Evolutionary conservation across 1,284 basidiomycete species (phyloP).

Genomic region (Porodaedalea pini): DNA sequence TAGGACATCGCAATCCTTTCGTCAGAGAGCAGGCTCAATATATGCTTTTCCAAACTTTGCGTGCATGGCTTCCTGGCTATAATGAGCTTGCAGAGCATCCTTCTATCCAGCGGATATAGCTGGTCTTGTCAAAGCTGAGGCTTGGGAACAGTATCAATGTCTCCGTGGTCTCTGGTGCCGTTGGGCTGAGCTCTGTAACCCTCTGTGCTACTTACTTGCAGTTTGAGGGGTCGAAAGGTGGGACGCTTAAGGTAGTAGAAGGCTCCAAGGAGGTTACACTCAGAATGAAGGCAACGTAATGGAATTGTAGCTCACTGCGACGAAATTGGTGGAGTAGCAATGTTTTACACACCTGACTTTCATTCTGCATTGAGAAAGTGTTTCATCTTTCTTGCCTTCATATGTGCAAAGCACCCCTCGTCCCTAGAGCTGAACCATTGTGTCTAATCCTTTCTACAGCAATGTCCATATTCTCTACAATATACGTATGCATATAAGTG

Average conservation of each 20-base stretch:
- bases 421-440: too few relatives aligned
- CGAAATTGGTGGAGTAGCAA: too few relatives aligned
- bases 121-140: slow-evolving; percentile 23
- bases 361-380: too few relatives aligned
- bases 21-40: slow-evolving; percentile 68
- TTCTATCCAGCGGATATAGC: slow-evolving; percentile 32
- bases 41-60: slow-evolving; percentile 78
- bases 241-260: neutral
- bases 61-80: slow-evolving; percentile 74
- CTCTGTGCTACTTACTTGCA: neutral
- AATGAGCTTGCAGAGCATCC: slow-evolving; percentile 59
- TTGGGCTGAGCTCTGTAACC: slow-evolving; percentile 7
- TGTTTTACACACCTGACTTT: too few relatives aligned
- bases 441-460: too few relatives aligned
- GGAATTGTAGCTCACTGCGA: too few relatives aligned
- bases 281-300: neutral
- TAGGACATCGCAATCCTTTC: slow-evolving; percentile 73
- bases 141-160: slow-evolving; percentile 21
- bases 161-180: slow-evolving; percentile 16
- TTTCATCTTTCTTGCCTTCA: too few relatives aligned
- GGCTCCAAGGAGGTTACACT: neutral
- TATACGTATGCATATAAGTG: too few relatives aligned
- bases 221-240: neutral
- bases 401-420: too few relatives aligned
- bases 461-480: too few relatives aligned